A percentile compares a stretch with the other conserved stretches of the same genome.
phyloP scores from a whole-genome alignment of 768 basidiomycete species.

The Boletus tylopilopsis region DNA sequence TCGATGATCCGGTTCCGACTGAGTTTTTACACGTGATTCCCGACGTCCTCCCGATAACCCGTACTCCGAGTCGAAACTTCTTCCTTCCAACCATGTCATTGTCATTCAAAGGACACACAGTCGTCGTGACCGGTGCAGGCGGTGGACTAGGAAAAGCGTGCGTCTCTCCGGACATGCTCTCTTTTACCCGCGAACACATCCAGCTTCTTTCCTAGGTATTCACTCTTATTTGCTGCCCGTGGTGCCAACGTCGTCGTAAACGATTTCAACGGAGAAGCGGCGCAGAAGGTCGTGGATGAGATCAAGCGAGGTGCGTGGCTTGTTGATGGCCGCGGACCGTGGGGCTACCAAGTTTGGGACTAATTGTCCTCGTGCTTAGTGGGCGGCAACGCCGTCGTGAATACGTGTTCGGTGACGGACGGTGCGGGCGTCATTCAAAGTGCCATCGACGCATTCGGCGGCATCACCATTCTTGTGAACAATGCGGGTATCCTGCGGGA shows the following conservation, averaged over 20 bases:
- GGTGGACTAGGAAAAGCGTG: constrained; percentile 92
- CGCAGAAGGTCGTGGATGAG: constrained; percentile 89
- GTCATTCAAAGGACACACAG: constrained; percentile 86
- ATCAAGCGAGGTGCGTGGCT: constrained; percentile 64
- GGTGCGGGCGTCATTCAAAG: constrained; percentile 83
- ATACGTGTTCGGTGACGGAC: constrained; percentile 83
- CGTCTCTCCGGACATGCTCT: constrained; percentile 28
- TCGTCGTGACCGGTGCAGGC: constrained; percentile 93
- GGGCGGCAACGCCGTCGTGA: constrained; percentile 85
- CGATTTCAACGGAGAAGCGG: constrained; percentile 84
- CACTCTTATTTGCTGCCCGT: constrained; percentile 84
- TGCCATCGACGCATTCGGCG: constrained; percentile 82
- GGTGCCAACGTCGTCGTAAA: constrained; percentile 96
- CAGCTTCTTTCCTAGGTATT: constrained; percentile 61
- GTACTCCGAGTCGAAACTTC: too few relatives aligned
- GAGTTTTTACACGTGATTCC: constrained; percentile 16
- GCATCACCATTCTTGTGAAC: constrained; percentile 86
- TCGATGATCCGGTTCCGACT: neutral
- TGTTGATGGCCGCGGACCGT: too few relatives aligned
- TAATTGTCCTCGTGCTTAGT: constrained; percentile 40
- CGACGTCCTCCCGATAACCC: neutral
- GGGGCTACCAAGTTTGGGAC: too few relatives aligned
- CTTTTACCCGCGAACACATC: too few relatives aligned
- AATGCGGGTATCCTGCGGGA: constrained; percentile 91
- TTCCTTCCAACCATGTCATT: constrained; percentile 35